Evolutionary conservation across 257 asterid species (phyloP), one percentile per base, ranked within the genome.

Genomic region (Datura wrightii): DNA sequence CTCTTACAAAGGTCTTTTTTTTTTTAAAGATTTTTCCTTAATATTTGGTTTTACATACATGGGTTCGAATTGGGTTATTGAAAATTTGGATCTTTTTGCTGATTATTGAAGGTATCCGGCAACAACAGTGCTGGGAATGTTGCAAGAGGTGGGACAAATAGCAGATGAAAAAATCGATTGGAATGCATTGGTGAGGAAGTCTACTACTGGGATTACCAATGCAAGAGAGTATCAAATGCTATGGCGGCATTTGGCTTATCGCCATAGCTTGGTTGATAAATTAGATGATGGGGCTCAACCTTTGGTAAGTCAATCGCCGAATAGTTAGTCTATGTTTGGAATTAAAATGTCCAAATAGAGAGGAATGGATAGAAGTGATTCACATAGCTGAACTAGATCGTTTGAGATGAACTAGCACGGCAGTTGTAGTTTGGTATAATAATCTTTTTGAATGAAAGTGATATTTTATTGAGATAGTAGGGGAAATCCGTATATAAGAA

Each of bases 211-310:
- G 74, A 95, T 95, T 76, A 84, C 94, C 5, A 83, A 88, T 86
- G 93, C 98, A 10, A 90, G 93, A 81, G 99, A 95, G 86, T 94
- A 92, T 84, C 99, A 92, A 72, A 89, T 87, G 92, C 84, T 95
- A 55, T 95, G 98, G 98, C 94, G 99, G 53, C 94, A 94, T 89
- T 88, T 95, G 85, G 97, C 99, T 5, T 95, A 95, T 84, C 94
- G 92, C 0, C 88, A 93, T 72, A 71, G 86, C 83, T 90, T 95
- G 89, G 34, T 62, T 2, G 95, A 94, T 82, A 88, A 84, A 65
- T 69, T 84, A 5, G 91, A 87, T 16, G 82, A 83, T 78, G 94
- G 71, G 42, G 86, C 91, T 14, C 78, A 88, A 85, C 97, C 93
- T 79, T 48, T 89, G 91, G 99, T 93, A 50, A 81, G 90, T 70